Conservation (phyloP, 805 yeast genomes). For the Saturnispora silvae region DNA sequence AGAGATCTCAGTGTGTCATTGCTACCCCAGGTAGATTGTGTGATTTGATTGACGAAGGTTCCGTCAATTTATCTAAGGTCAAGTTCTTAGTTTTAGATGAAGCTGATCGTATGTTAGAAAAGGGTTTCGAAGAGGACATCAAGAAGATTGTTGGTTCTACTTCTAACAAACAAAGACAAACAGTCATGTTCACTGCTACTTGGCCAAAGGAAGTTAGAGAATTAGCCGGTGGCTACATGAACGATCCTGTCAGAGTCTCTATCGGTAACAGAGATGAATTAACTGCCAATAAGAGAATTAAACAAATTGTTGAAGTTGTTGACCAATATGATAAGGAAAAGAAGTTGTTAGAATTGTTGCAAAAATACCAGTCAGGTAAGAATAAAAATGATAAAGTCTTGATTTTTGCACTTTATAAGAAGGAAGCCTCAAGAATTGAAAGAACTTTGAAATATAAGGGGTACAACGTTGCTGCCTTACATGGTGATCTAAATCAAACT, state of each 20-base stretch:
- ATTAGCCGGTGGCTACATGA: constrained; percentile 78
- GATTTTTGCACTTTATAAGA: constrained; percentile 90
- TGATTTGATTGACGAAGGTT: constrained; percentile 83
- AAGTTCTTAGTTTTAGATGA: constrained; percentile 86
- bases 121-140: constrained; percentile 96
- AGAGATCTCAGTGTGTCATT: constrained; percentile 65
- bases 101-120: constrained; percentile 98
- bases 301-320: constrained; percentile 87
- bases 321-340: constrained; percentile 75
- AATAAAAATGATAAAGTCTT: constrained; percentile 69
- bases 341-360: constrained; percentile 58
- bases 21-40: constrained; percentile 98
- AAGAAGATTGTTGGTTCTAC: constrained; percentile 58
- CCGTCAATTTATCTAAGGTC: constrained; percentile 56
- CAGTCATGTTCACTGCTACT: constrained; percentile 98
- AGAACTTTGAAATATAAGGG: constrained; percentile 61
- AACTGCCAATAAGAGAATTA: constrained; percentile 86
- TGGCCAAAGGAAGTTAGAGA: constrained; percentile 99
- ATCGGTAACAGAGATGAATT: constrained; percentile 93
- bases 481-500: constrained; percentile 87
- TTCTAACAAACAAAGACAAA: constrained; percentile 57
- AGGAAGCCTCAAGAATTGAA: constrained; percentile 91
- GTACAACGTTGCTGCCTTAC: constrained; percentile 81
- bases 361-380: constrained; percentile 59
- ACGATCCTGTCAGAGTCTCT: constrained; percentile 74